Evolutionary conservation across 164 flowering plant genomes (phyloP), one percentile per base, ranked within the genome.

Genomic region (Echeveria elegans): DNA sequence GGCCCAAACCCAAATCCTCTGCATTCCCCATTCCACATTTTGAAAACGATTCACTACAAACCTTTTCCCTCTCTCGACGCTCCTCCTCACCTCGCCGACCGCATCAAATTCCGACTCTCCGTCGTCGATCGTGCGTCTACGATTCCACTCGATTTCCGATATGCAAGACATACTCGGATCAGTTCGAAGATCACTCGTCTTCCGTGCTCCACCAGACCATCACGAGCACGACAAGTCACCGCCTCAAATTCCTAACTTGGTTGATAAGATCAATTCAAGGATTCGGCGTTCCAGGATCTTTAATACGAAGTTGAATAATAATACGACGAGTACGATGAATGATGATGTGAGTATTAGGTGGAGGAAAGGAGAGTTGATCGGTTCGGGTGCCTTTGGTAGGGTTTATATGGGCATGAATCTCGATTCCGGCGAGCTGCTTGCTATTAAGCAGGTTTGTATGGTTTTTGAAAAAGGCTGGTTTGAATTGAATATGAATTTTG

Each of bases 371-470:
- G 97, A 95, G 68, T 71, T 92, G 81, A 92, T 95, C 40, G 97
- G 99, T 0, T 85, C 83, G 64, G 97, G 99, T n/a, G 99, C 97
- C 1, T 95, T 88, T 66, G 99, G 99, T 1, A 78, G 88, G 28
- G 97, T 92, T 64, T 88, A 95, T 65, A 92, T 92, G 97, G 99
- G 99, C 48, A 92, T 95, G 97, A 88, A 92, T 72, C 88, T 88
- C 41, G 99, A 90, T 78, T 88, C 97, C 6, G 99, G 99, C 16
- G 99, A 95, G 82, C 90, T 95, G 70, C 81, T 95, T 16, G 99
- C 97, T 2, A 88, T 95, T 30, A 95, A 95, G 68, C 97, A 95
- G 90, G 99, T 81, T 83, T 5, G 14, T 64, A 41, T 43, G 5
- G n/a, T 3, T 14, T 30, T 37, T 1, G 6, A 41, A 40, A 14